These are phyloP conservation scores for Skeletonema costatum DNA, from an alignment of 108 stramenopile species.

Conservation along the genomic window DNA sequence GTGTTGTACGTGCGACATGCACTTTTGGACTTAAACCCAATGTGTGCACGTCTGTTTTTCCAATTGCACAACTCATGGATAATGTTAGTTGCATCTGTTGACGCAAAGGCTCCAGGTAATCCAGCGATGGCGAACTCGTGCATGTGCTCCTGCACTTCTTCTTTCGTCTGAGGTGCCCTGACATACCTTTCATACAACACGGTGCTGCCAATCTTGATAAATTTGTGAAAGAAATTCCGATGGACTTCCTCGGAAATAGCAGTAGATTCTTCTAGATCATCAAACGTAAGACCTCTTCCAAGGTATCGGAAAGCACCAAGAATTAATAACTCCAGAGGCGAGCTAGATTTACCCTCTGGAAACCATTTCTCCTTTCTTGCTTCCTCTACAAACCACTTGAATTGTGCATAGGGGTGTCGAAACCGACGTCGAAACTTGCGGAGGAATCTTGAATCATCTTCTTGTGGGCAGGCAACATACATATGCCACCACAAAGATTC, in stretches of 20 bases:
- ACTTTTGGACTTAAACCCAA: too few relatives aligned
- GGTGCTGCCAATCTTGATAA: background rate
- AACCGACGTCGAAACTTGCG: too few relatives aligned
- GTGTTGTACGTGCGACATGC: too few relatives aligned
- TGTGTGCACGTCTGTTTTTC: too few relatives aligned
- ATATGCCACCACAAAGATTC: background rate
- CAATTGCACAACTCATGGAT: too few relatives aligned
- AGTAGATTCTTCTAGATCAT: constrained; percentile 5
- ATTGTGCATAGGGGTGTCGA: background rate
- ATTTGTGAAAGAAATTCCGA: background rate
- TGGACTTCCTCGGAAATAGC: background rate
- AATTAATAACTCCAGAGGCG: constrained; percentile 8
- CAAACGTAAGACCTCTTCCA: background rate
- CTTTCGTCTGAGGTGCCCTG: background rate
- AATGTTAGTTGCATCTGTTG: too few relatives aligned
- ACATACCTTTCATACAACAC: constrained; percentile 3
- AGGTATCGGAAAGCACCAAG: constrained; percentile 8
- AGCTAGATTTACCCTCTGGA: background rate
- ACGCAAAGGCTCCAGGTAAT: too few relatives aligned
- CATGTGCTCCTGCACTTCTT: too few relatives aligned
- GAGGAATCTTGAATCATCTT: too few relatives aligned
- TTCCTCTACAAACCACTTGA: background rate
- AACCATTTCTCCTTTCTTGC: background rate
- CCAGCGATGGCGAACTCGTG: too few relatives aligned
- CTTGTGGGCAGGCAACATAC: background rate